Base-by-base conservation (phyloP, 768 basidiomycete genomes). In the Myochromella boudieri region DNA sequence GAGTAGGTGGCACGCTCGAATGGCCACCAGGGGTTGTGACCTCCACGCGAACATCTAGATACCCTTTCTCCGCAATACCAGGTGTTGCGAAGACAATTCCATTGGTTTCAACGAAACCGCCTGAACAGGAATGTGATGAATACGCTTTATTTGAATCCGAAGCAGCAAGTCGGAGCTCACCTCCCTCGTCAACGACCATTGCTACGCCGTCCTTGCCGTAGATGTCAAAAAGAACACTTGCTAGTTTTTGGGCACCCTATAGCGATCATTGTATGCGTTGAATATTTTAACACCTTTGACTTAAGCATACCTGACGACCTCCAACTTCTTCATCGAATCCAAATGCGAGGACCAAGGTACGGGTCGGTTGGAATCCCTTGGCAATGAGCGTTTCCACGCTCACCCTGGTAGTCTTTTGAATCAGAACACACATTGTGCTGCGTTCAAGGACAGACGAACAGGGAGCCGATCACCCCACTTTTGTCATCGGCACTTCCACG, bases 121-220 rank as follows among this genome's bases (percentile, higher is more conserved):
- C 84, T 60, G 42, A n/a, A n/a, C n/a, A n/a, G n/a, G n/a, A n/a
- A n/a, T n/a, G n/a, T n/a, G n/a, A n/a, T n/a, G n/a, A n/a, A n/a
- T n/a, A n/a, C n/a, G n/a, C n/a, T n/a, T n/a, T n/a, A n/a, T n/a
- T n/a, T n/a, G 3, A 49, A 14, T 34, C 33, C 6, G 18, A 34
- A 34, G 14, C 14, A n/a, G 33, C 18, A 34, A 6, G 14, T 17
- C 7, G 6, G 33, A 21, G 61, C 70, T 57, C 62, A 83, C 90
- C 80, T 25, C 94, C 93, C 71, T 97, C 95, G 59, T 97, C 95
- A 26, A 97, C 74, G 36, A 97, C 63, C 60, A 95, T 73, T 0
- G 87, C 81, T 59, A 91, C 82, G 3, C 80, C 77, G 57, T 91
- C 65, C 49, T 77, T 61, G 27, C 92, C 93, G 59, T 89, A 95